Evolutionary conservation across 768 basidiomycete species (phyloP).

Genomic region (Leucosporidium yakuticum): DNA sequence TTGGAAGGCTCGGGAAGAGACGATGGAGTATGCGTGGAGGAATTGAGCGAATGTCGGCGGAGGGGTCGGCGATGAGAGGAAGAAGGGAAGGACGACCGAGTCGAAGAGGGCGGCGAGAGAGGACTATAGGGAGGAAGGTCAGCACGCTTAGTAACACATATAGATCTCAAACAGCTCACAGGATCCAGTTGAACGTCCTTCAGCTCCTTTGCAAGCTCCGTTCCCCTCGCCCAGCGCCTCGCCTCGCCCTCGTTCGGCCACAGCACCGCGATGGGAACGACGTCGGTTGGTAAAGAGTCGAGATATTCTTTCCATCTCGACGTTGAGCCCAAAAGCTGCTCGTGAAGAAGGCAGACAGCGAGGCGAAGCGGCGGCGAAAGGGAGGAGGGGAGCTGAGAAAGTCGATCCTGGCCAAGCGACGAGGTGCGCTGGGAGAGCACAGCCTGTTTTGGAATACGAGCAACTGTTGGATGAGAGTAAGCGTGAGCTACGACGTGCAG

Average conservation of each 20-base stretch:
- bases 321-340: constrained; percentile 38
- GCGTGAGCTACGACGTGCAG: background rate
- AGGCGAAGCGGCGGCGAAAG: constrained; percentile 39
- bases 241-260: constrained; percentile 43
- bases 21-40: constrained; percentile 57
- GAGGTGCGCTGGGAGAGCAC: constrained; percentile 39
- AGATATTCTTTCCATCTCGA: constrained; percentile 45
- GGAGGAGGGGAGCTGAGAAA: background rate
- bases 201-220: constrained; percentile 35
- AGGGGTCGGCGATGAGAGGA: background rate
- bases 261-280: constrained; percentile 40
- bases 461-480: constrained; percentile 27
- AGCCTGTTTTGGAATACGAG: constrained; percentile 36
- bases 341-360: constrained; percentile 42
- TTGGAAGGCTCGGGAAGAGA: constrained; percentile 75
- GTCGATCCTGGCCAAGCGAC: constrained; percentile 22
- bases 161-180: too few relatives aligned
- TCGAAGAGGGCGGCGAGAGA: constrained; percentile 66
- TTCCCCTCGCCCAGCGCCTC: constrained; percentile 38
- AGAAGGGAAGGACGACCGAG: constrained; percentile 27
- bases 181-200: constrained; percentile 9
- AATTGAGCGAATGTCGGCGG: constrained; percentile 42
- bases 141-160: background rate
- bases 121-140: constrained; percentile 3
- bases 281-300: constrained; percentile 35